A percentile compares a stretch with the other conserved stretches of the same genome.
These are phyloP conservation scores for Simmondsia chinensis DNA, from an alignment of 148 eudicot species.

Conservation along the genomic window DNA sequence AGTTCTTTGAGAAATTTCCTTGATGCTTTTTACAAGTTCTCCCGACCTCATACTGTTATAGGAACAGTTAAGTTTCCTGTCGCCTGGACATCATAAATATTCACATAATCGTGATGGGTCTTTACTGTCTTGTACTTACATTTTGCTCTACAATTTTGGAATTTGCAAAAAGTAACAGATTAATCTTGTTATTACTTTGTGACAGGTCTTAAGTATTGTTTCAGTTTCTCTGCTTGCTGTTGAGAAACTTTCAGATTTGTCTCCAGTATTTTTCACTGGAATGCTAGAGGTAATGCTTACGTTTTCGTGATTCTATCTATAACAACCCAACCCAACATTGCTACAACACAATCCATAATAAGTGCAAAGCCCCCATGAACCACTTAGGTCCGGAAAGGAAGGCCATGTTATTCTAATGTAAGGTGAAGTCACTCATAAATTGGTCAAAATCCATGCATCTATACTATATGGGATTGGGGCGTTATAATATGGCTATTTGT, in stretches of 20 bases:
- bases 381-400: too few species aligned
- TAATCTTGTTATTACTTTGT: constrained; percentile 3
- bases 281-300: constrained; percentile 56
- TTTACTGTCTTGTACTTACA: neutral
- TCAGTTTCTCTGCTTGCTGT: constrained; percentile 98
- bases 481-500: neutral
- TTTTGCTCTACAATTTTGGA: neutral
- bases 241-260: constrained; percentile 68
- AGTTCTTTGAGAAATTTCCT: constrained; percentile 25
- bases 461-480: too few species aligned
- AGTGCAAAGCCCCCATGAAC: too few species aligned
- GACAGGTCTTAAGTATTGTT: constrained; percentile 93
- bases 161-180: neutral
- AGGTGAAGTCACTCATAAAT: too few species aligned
- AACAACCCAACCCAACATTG: too few species aligned
- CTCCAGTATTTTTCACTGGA: constrained; percentile 70
- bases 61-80: constrained; percentile 69
- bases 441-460: too few species aligned
- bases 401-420: too few species aligned
- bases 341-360: too few species aligned
- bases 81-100: neutral
- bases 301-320: neutral
- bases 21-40: constrained; percentile 89
- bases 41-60: constrained; percentile 90
- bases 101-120: neutral